phyloP scores from a whole-genome alignment of 495 filamentous ascomycete species.

The Xylaria castorea region DNA sequence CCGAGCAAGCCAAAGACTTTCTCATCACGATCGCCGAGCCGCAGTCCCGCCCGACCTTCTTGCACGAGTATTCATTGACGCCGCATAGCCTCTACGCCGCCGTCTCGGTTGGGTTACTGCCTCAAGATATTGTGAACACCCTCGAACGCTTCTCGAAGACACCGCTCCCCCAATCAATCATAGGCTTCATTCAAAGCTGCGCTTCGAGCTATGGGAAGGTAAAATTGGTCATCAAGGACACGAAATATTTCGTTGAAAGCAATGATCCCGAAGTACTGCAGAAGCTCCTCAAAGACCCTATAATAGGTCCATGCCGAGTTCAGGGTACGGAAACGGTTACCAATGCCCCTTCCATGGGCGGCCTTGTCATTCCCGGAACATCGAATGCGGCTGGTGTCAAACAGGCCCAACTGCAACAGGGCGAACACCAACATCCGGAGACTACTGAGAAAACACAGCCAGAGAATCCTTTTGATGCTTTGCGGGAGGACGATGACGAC shows the following conservation, averaged over 20 bases:
- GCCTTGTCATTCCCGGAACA: slow-evolving; percentile 91
- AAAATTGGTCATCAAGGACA: slow-evolving; percentile 92
- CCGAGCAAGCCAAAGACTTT: slow-evolving; percentile 88
- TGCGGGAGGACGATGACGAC: slow-evolving; percentile 86
- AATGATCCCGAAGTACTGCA: slow-evolving; percentile 85
- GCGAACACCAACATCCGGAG: slow-evolving; percentile 37
- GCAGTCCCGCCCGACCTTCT: slow-evolving; percentile 79
- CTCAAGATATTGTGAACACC: slow-evolving; percentile 87
- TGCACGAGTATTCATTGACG: slow-evolving; percentile 94
- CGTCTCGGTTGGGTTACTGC: slow-evolving; percentile 86
- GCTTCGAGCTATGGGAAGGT: slow-evolving; percentile 94
- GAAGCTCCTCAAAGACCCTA: slow-evolving; percentile 69
- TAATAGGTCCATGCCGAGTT: slow-evolving; percentile 55
- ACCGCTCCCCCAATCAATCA: slow-evolving; percentile 77
- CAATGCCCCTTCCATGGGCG: slow-evolving; percentile 87
- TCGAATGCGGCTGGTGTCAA: slow-evolving; percentile 87
- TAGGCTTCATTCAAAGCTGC: slow-evolving; percentile 78
- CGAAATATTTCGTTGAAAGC: slow-evolving; percentile 92
- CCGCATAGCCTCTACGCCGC: slow-evolving; percentile 93
- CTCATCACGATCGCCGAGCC: slow-evolving; percentile 96
- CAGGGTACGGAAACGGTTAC: slow-evolving; percentile 70
- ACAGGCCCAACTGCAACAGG: slow-evolving; percentile 60
- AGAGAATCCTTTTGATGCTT: slow-evolving; percentile 58
- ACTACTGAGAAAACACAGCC: slow-evolving; percentile 42
- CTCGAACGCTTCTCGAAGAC: slow-evolving; percentile 89